Evolutionary conservation across 176 grass and related monocot species (phyloP).

Genomic region (Juncus inflexus): DNA sequence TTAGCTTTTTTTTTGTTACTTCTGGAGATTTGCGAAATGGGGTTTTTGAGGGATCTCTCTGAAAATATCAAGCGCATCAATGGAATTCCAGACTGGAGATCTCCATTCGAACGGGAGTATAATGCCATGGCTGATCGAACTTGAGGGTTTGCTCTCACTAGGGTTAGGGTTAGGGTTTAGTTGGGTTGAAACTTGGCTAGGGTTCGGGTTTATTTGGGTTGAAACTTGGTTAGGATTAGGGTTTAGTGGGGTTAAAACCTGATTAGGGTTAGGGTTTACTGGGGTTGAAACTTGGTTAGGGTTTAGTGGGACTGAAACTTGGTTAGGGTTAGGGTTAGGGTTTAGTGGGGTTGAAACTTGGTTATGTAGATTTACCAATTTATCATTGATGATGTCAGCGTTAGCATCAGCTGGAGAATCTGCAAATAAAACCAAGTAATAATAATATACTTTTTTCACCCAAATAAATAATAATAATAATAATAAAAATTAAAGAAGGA

Average conservation of each 20-base stretch:
- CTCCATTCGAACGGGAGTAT: slow-evolving; percentile 8
- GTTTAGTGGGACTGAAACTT: neutral
- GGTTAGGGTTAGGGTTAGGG: neutral
- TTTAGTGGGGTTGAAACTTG: neutral
- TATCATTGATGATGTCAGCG: slow-evolving; percentile 3
- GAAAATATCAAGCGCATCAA: neutral
- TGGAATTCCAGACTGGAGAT: slow-evolving; percentile 3
- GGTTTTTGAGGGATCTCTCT: neutral
- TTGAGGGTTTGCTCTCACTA: neutral
- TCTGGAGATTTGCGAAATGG: slow-evolving; percentile 7
- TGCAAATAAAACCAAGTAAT: too few relatives aligned
- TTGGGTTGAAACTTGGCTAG: too few relatives aligned
- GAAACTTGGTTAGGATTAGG: too few relatives aligned
- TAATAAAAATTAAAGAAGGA: too few relatives aligned
- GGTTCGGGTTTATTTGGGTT: too few relatives aligned
- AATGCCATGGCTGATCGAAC: neutral
- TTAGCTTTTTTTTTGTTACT: too few relatives aligned
- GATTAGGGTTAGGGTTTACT: neutral
- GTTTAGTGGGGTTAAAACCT: neutral
- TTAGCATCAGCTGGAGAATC: neutral
- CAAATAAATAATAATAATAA: too few relatives aligned
- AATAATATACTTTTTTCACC: too few relatives aligned
- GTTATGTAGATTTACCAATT: slow-evolving; percentile 1
- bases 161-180: too few relatives aligned
- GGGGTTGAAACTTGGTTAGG: neutral